Evolutionary conservation across 148 eudicot genomes (phyloP).

Genomic region (Simmondsia chinensis): DNA sequence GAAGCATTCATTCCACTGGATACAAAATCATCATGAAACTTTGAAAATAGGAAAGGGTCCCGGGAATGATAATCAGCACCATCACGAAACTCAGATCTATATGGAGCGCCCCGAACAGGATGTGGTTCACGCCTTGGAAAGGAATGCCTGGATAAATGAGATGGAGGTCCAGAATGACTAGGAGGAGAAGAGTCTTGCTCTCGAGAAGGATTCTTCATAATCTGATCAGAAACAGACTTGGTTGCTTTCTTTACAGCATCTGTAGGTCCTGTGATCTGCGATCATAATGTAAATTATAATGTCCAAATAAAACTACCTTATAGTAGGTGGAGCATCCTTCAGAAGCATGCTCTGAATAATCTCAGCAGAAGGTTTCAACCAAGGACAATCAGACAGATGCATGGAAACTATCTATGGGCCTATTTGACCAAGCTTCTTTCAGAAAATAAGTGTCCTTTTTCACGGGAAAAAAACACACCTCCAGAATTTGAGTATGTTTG

Average conservation of each 20-base stretch:
- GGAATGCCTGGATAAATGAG: slow-evolving; percentile 29
- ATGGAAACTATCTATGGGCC: too few relatives aligned
- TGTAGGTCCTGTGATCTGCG: slow-evolving; percentile 64
- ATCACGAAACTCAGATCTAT: slow-evolving; percentile 41
- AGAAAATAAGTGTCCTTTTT: too few relatives aligned
- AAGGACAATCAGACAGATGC: too few relatives aligned
- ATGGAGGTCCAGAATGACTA: slow-evolving; percentile 27
- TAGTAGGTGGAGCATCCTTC: too few relatives aligned
- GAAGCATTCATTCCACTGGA: slow-evolving; percentile 35
- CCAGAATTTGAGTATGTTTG: too few relatives aligned
- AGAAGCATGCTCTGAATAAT: too few relatives aligned
- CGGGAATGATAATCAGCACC: slow-evolving; percentile 17
- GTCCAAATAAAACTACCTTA: neutral
- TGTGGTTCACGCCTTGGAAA: slow-evolving; percentile 33
- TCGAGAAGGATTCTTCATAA: slow-evolving; percentile 35
- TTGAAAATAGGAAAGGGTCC: slow-evolving; percentile 17
- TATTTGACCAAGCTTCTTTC: too few relatives aligned
- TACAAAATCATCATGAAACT: slow-evolving; percentile 26
- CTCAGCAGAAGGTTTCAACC: too few relatives aligned
- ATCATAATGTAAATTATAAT: slow-evolving; percentile 3
- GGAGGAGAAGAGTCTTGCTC: slow-evolving; percentile 44
- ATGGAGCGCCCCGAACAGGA: slow-evolving; percentile 28
- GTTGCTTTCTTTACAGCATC: slow-evolving; percentile 73
- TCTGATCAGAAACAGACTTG: slow-evolving; percentile 55
- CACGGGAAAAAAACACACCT: too few relatives aligned